Base-by-base conservation (phyloP, 116 monocot species). In the Iris pallida region DNA sequence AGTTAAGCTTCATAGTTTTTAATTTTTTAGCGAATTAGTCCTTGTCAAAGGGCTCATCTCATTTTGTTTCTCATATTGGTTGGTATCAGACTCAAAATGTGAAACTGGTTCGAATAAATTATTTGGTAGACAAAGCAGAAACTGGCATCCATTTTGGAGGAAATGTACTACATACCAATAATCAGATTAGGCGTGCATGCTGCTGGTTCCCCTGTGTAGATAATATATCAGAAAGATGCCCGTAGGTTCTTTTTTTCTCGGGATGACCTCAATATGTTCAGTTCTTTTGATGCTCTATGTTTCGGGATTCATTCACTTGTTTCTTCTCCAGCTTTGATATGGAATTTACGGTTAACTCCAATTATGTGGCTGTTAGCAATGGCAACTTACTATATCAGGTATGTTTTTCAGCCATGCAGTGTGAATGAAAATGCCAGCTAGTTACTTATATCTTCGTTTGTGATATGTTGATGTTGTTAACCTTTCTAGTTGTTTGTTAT, bases 201-300 rank as follows among this genome's bases (percentile, higher is more conserved):
- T 90, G 97, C 76, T 97, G 97, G 97, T 97, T 97, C 43, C 97
- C 97, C 44, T 97, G 97, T 53, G 66, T 88, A 74, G 77, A 97
- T 72, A 81, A 55, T 60, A 63, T 45, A 72, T 66, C 69, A 11
- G 90, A 97, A 61, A 72, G 81, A 19, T 92, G 85, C 78, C 59
- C 75, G 97, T 97, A 90, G 73, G 84, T 79, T 65, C 40, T 8
- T 16, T 19, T 12, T 4, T 19, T 4, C 64, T 13, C 6, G 3
- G 30, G 30, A 30, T 30, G 30, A 30, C 30, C 30, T 30, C 30
- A 30, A 30, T 30, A 30, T 30, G 12, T 66, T 49, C n/a, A 20
- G 30, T 30, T 30, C 30, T 30, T 30, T 30, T 30, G 30, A 30
- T 30, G 30, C 3, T 30, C 30, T n/a, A n/a, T n/a, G n/a, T n/a